A percentile compares a stretch with the other conserved stretches of the same genome.
phyloP scores from a whole-genome alignment of 2,329 filamentous ascomycete species.

The Alternaria infectoria region DNA sequence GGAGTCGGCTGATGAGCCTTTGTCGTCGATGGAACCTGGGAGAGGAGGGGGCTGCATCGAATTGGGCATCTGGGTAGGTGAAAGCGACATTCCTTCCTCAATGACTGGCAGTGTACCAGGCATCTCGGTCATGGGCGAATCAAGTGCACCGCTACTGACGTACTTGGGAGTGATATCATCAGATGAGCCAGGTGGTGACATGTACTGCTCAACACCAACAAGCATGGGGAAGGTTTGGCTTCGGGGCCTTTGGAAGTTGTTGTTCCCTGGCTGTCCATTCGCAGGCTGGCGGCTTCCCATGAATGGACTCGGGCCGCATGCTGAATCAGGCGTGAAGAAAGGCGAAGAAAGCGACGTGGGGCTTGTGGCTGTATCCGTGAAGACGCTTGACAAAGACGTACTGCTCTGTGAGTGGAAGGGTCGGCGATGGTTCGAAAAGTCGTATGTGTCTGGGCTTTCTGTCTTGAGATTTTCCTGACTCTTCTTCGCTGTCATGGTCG shows the following conservation, averaged over 20 bases:
- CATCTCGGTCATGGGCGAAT: slow-evolving; percentile 59
- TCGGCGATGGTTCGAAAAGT: slow-evolving; percentile 66
- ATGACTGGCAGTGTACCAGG: slow-evolving; percentile 47
- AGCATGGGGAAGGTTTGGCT: slow-evolving; percentile 86
- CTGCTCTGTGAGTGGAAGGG: slow-evolving; percentile 70
- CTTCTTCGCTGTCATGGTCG: slow-evolving; percentile 66
- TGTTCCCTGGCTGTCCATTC: slow-evolving; percentile 54
- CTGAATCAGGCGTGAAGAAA: slow-evolving; percentile 79
- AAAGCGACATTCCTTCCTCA: slow-evolving; percentile 50
- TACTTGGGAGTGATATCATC: slow-evolving; percentile 64
- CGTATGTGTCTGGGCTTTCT: slow-evolving; percentile 63
- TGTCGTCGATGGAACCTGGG: slow-evolving; percentile 45
- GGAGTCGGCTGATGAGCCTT: slow-evolving; percentile 30
- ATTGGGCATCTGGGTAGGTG: slow-evolving; percentile 44
- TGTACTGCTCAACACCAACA: slow-evolving; percentile 64
- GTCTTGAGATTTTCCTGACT: slow-evolving; percentile 72
- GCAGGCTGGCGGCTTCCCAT: slow-evolving; percentile 58
- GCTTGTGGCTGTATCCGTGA: slow-evolving; percentile 71
- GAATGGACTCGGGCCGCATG: slow-evolving; percentile 67
- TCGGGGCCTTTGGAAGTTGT: slow-evolving; percentile 74
- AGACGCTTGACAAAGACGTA: slow-evolving; percentile 71
- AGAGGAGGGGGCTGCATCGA: slow-evolving; percentile 56
- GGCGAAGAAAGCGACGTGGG: slow-evolving; percentile 75
- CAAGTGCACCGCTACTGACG: slow-evolving; percentile 53
- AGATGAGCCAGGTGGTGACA: slow-evolving; percentile 58